Percentiles rank a stretch among this genome's conserved stretches.
phyloP scores from a whole-genome alignment of 768 basidiomycete genomes.

The Amanita rubescens region DNA sequence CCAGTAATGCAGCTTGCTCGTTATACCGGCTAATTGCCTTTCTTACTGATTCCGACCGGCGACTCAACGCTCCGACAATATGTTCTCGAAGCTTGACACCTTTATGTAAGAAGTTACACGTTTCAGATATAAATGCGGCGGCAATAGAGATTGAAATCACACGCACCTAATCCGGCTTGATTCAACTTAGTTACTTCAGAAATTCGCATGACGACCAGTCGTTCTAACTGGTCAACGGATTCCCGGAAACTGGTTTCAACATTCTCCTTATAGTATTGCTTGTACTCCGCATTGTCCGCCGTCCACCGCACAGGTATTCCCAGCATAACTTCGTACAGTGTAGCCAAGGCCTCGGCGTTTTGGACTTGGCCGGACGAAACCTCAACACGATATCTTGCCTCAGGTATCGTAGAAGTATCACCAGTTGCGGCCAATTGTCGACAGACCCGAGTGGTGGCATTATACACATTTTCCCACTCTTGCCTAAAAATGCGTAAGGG shows the following conservation, averaged over 20 bases:
- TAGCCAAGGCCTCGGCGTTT: neutral
- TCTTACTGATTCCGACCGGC: conserved; percentile 5
- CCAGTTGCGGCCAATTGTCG: neutral
- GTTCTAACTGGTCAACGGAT: neutral
- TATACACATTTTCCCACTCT: conserved; percentile 3
- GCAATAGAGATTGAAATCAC: neutral
- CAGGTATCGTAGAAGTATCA: neutral
- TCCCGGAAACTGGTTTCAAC: neutral
- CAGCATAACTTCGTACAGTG: neutral
- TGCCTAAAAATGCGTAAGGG: too few species aligned
- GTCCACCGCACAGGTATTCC: neutral
- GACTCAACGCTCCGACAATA: conserved; percentile 5
- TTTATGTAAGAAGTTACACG: neutral
- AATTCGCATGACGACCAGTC: neutral
- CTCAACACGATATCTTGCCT: neutral
- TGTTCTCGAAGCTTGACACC: conserved; percentile 2
- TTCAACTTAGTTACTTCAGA: neutral
- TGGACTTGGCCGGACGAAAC: neutral
- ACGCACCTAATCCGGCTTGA: neutral
- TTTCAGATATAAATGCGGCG: too few species aligned
- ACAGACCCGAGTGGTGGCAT: too few species aligned
- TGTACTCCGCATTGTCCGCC: neutral
- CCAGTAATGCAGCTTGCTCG: neutral
- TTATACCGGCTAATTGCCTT: conserved; percentile 1
- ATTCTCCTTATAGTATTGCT: neutral